Percentiles rank a stretch among this genome's conserved stretches.
Evolutionary conservation across 257 asterid species (phyloP).

Genomic region (Solanum neorickii): DNA sequence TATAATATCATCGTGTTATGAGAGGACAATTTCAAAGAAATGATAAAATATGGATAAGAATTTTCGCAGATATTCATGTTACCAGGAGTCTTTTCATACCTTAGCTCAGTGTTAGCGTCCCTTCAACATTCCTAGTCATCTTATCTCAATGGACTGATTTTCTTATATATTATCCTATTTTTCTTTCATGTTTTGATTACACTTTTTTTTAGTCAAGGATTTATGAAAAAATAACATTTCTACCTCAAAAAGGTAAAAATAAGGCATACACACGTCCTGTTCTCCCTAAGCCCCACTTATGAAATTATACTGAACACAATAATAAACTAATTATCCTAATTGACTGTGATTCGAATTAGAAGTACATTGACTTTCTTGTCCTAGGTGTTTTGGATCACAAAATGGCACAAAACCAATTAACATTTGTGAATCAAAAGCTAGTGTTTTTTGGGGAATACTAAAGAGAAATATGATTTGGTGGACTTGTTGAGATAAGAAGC

Average conservation of each 20-base stretch:
- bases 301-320: too few species aligned
- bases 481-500: slow-evolving; percentile 9
- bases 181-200: too few species aligned
- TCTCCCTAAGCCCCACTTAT: background rate
- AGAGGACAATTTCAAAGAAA: background rate
- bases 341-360: background rate
- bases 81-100: background rate
- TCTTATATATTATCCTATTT: background rate
- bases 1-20: background rate
- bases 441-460: background rate
- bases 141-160: background rate
- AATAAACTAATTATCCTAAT: background rate
- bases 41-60: background rate
- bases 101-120: background rate
- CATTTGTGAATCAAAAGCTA: background rate
- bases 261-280: accelerated
- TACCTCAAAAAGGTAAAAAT: background rate
- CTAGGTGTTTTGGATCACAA: background rate
- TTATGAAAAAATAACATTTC: too few species aligned
- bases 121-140: background rate
- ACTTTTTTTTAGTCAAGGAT: too few species aligned
- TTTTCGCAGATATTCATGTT: background rate
- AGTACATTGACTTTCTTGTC: background rate
- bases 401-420: background rate
- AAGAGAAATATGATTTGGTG: background rate